Base-by-base conservation (phyloP, 2,329 filamentous ascomycete species). In the Aspergillus ochraceoroseus region DNA sequence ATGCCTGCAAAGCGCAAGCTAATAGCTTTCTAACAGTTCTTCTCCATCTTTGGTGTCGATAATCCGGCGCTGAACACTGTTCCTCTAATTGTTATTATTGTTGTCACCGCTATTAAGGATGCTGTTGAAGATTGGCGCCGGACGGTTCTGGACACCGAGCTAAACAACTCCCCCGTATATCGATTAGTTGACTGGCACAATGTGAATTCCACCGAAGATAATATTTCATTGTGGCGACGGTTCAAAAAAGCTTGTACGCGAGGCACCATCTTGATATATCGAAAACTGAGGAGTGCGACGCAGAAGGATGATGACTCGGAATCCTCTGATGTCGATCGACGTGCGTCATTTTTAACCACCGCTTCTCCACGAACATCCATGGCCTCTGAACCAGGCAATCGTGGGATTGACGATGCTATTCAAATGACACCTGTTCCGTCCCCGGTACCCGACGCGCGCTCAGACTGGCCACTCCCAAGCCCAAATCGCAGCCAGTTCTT, bases 101-200 rank as follows among this genome's bases (percentile, higher is more conserved):
- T 77, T 46, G 78, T 95, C 38, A 98, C 92, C 2, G 82, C 87
- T 18, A 77, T 95, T 64, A 98, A 96, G 66, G 92, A 98, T 62
- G 92, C 82, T 12, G 83, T 96, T 49, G 92, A 98, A 67, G 92
- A 98, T 68, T 96, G 87, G 72, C 79, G 92, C 54, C 77, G 92
- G 66, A 96, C 90, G 0, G 73, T 88, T 28, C 80, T 95, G 29
- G 92, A 98, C 62, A 94, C 83, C 50, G 85, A 95, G 57, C 75
- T 98, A 47, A 98, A 98, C 68, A 96, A 98, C 61, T 92, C 92
- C 2, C 86, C 89, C 0, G 87, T 96, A 7, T 90, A 98, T 65
- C 81, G 90, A 44, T 72, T 98, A 13, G 73, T 87, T 8, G 83
- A 89, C 48, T 96, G 86, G 82, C 76, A 83, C 52, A 98, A 98